A percentile compares a stretch with the other conserved stretches of the same genome.
These are phyloP conservation scores for Tylopilus orsonianus DNA, from an alignment of 1,284 basidiomycete species.

Conservation along the genomic window DNA sequence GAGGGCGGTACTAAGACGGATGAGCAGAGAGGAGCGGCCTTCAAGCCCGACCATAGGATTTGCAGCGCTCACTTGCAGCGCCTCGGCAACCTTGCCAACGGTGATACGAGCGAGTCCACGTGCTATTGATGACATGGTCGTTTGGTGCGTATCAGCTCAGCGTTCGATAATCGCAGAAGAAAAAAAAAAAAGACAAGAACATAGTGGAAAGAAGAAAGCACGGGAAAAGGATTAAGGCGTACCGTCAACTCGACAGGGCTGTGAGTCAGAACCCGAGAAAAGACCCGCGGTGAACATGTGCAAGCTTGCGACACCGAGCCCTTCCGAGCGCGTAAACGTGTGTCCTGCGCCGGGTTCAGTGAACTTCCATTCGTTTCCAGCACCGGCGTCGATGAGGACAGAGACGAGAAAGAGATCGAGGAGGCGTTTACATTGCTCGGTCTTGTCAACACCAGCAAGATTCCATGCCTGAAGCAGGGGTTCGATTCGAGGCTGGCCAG, in stretches of 20 bases:
- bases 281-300: conserved; percentile 87
- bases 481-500: conserved; percentile 59
- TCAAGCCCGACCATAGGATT: conserved; percentile 93
- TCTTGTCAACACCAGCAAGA: conserved; percentile 44
- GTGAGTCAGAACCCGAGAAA: conserved; percentile 67
- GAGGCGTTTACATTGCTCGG: conserved; percentile 70
- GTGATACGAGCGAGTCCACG: conserved; percentile 70
- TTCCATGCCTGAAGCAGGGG: conserved; percentile 62
- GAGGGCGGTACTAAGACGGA: conserved; percentile 72
- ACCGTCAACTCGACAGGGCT: conserved; percentile 83
- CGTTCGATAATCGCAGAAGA: background rate
- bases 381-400: conserved; percentile 92
- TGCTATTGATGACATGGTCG: conserved; percentile 45
- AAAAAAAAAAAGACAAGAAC: background rate
- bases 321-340: conserved; percentile 79
- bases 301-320: conserved; percentile 88
- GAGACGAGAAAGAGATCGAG: conserved; percentile 93
- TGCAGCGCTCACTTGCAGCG: conserved; percentile 76
- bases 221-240: conserved; percentile 5
- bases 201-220: background rate
- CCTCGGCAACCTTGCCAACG: conserved; percentile 57
- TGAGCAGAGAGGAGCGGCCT: conserved; percentile 78
- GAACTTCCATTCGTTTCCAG: conserved; percentile 83
- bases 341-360: conserved; percentile 59
- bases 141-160: conserved; percentile 1